These are phyloP conservation scores for Gymnopilus dilepis DNA, from an alignment of 768 basidiomycete genomes.

Conservation along the genomic window DNA sequence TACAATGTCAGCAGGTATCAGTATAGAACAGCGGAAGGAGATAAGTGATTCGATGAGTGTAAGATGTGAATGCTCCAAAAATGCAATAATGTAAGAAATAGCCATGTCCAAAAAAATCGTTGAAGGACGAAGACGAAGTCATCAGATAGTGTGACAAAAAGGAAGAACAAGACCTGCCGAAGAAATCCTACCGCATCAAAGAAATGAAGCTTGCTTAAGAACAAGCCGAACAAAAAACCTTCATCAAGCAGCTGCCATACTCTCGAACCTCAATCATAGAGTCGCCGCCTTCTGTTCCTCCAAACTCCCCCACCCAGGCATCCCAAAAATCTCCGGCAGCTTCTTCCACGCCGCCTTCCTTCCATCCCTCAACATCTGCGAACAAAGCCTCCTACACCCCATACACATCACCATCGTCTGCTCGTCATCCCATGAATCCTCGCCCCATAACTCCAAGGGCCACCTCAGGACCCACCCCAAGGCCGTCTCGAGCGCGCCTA, in stretches of 20 bases:
- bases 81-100: no score
- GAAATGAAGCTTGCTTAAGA: not conserved
- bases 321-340: conserved; percentile 20
- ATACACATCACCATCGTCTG: conserved; percentile 22
- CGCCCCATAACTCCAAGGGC: conserved; percentile 25
- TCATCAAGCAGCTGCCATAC: not conserved
- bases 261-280: not conserved
- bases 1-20: no score
- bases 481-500: not conserved
- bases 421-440: conserved; percentile 15
- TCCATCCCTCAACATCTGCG: not conserved
- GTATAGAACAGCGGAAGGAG: no score
- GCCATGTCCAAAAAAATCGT: no score
- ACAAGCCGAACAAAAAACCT: not conserved
- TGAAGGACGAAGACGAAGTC: no score
- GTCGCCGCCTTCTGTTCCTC: conserved; percentile 2
- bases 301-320: conserved; percentile 20
- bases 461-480: conserved; percentile 9
- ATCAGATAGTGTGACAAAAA: no score
- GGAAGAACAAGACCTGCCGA: no score
- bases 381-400: not conserved
- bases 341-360: conserved; percentile 13
- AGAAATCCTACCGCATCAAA: no score
- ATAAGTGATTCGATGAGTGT: no score
- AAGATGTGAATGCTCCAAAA: no score